Base-by-base conservation (phyloP, 805 yeast species). In the Candida gorgasii region DNA sequence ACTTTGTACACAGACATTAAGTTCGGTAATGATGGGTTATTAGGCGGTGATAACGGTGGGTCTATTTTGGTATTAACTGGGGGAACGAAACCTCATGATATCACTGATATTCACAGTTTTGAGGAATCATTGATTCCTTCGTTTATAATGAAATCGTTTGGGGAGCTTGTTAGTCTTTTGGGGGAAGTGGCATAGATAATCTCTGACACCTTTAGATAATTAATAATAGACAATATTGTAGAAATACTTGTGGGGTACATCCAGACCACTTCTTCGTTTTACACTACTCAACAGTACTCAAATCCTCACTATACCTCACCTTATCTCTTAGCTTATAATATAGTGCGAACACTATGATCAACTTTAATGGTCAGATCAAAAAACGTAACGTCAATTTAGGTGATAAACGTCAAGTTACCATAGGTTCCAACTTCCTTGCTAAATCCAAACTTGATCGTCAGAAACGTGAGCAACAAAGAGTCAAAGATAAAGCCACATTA, bases 301-400 rank as follows among this genome's bases (percentile, higher is more conserved):
- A n/a, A n/a, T n/a, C n/a, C n/a, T n/a, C n/a, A n/a, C n/a, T n/a
- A n/a, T n/a, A n/a, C n/a, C n/a, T n/a, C n/a, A n/a, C n/a, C n/a
- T n/a, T n/a, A n/a, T n/a, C n/a, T n/a, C n/a, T n/a, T n/a, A n/a
- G n/a, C n/a, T n/a, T n/a, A n/a, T n/a, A n/a, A n/a, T 26, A 8
- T 26, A 8, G n/a, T 26, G 28, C 28, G 18, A 11, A 13, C n/a
- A 32, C 14, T 30, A 71, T 71, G 75, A 42, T 70, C 30, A 80
- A 82, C 65, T 87, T 86, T 65, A 76, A 80, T 8, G 95, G 95
- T 4, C 82, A 79, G 50, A 69, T 80, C 14, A 74, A 79, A 48
- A 68, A 80, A 40, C 67, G 85, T 27, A 76, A 76, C 40, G 78
- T 85, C 47, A 86, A 92, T 67, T 72, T 79, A 51, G 75, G 92